phyloP scores from a whole-genome alignment of 129 eudicot species.

The Daucus carota region DNA sequence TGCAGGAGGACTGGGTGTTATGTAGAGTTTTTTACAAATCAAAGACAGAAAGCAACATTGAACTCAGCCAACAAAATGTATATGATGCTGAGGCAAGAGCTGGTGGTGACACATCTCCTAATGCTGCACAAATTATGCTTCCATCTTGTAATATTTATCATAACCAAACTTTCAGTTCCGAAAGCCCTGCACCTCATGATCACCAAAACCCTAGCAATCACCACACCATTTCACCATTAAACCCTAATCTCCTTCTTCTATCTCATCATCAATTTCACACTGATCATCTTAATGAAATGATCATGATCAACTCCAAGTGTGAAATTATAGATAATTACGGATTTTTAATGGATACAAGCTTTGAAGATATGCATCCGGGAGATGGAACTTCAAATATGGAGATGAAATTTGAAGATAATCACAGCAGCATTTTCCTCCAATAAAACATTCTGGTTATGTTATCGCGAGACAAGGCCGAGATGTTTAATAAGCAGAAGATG shows the following conservation, averaged over 20 bases:
- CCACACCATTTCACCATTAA: slow-evolving; percentile 19
- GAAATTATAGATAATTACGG: slow-evolving; percentile 49
- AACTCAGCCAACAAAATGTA: slow-evolving; percentile 25
- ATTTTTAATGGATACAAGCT: slow-evolving; percentile 36
- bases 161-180: slow-evolving; percentile 15
- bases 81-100: slow-evolving; percentile 12
- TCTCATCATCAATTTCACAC: slow-evolving; percentile 25
- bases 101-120: slow-evolving; percentile 2
- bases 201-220: slow-evolving; percentile 26
- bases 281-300: slow-evolving; percentile 11
- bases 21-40: slow-evolving; percentile 87
- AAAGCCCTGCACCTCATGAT: slow-evolving; percentile 17
- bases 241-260: slow-evolving; percentile 30
- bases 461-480: background rate
- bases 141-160: slow-evolving; percentile 26
- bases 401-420: slow-evolving; percentile 41
- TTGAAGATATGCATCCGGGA: slow-evolving; percentile 23
- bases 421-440: background rate
- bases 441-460: background rate
- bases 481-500: background rate
- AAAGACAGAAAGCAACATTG: slow-evolving; percentile 40
- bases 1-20: slow-evolving; percentile 95
- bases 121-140: slow-evolving; percentile 17
- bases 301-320: slow-evolving; percentile 21
- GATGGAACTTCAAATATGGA: slow-evolving; percentile 26